Evolutionary conservation across 768 basidiomycete species (phyloP), one percentile per base, ranked within the genome.

Genomic region (Lactifluus rugatus): DNA sequence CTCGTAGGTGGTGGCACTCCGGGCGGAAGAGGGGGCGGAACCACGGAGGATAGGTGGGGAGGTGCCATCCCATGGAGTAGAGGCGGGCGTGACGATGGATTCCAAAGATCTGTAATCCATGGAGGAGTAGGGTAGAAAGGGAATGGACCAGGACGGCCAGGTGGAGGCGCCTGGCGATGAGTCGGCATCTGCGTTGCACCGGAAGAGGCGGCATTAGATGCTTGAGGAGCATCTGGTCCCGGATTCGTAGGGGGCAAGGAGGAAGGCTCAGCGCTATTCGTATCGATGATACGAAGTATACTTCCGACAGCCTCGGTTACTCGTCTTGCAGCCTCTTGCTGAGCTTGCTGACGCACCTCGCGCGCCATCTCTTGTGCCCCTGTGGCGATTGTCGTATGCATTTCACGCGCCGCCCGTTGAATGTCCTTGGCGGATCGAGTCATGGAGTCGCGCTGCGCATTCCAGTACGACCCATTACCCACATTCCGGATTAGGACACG

Each of bases 391-490:
- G 72, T 71, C 1, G 64, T 64, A 23, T 65, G 64, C 21, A 67
- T 56, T 31, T 71, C 64, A 45, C 74, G 63, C 1, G 80, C 74
- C 47, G 72, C 72, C 53, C 77, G 79, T 16, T 78, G 75, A 8
- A 85, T 65, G 36, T 78, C 75, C 34, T 78, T 76, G 3, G 81
- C 82, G 19, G 82, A 80, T 21, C 79, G 78, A 8, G 81, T 77
- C 45, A 88, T 69, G 2, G 78, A 72, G 9, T 79, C 78, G 48
- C 83, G 79, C 64, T 88, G 85, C 28, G 76, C 69, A 36, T 72
- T 69, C 87, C 85, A 91, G 66, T 91, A 90, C 9, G 78, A 73
- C 23, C 87, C 88, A 51, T 73, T 80, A 5, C 76, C 73, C 4
- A 83, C 74, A 62, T 89, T 87, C 50, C 73, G 72, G 46, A 82